Evolutionary conservation across 805 yeast species (phyloP), one percentile per base, ranked within the genome.

Genomic region (Starmerella bacillaris): DNA sequence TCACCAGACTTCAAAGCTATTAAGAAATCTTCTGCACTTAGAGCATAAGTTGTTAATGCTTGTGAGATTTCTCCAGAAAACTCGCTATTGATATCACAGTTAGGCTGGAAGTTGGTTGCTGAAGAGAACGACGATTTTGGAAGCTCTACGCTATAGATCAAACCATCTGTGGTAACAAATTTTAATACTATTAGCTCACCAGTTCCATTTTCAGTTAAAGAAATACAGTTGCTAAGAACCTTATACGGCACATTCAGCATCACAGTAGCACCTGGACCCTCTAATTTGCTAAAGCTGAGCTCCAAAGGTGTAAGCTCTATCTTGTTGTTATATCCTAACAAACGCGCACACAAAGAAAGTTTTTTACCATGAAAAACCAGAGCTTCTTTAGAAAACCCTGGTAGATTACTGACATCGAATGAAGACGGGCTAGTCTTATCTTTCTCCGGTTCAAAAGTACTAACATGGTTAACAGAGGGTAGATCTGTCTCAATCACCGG

Each of bases 111-210:
- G n/a, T n/a, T n/a, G n/a, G n/a, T n/a, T n/a, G n/a, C n/a, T n/a
- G n/a, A n/a, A n/a, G n/a, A n/a, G 4, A 41, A 34, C 38, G 43
- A 39, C 14, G 3, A 6, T 16, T 31, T 18, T 12, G 37, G 37
- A 16, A 42, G 14, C 8, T n/a, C 15, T 21, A 73, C 42, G 0
- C 79, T 68, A 27, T 72, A 59, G 18, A 76, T 51, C 14, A 68
- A 53, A 37, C 68, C 74, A 16, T 58, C 54, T 17, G 58, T 61
- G 20, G 73, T 69, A 12, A 78, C 55, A 6, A 70, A 45, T 6
- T 51, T 56, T 6, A 41, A 34, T 17, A 41, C 34, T n/a, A n/a
- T n/a, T n/a, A n/a, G n/a, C 4, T 38, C 15, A 15, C 33, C 38
- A 5, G 21, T 31, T n/a, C 22, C 27, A 17, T 28, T 33, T 22